Conservation (phyloP, 2,329 filamentous ascomycete genomes). For the Celoporthe dispersa region DNA sequence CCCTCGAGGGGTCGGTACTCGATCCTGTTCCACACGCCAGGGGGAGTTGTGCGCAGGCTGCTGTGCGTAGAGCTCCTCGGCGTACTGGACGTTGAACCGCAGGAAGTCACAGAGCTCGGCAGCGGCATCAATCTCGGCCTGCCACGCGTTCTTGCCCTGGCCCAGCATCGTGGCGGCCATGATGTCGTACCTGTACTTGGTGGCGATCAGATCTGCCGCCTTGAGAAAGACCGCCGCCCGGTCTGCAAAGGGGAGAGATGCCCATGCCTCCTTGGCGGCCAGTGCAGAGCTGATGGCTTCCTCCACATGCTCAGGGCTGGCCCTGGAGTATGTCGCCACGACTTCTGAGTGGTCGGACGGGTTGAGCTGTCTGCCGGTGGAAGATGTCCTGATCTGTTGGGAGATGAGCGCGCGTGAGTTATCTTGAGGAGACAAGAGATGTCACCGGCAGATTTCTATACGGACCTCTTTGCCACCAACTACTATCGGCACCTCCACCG, state of each 20-base stretch:
- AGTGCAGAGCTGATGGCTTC: conserved; percentile 83
- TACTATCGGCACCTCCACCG: conserved; percentile 80
- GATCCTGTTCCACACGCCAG: conserved; percentile 88
- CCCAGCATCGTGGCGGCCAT: conserved; percentile 96
- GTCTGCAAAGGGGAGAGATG: conserved; percentile 84
- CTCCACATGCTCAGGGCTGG: conserved; percentile 74
- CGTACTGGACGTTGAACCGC: conserved; percentile 92
- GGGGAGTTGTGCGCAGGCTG: conserved; percentile 84
- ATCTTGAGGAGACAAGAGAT: not conserved
- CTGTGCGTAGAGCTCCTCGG: conserved; percentile 85
- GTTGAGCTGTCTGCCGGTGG: conserved; percentile 74
- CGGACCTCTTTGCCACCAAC: conserved; percentile 80
- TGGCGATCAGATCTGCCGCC: conserved; percentile 86
- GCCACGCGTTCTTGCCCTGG: conserved; percentile 98
- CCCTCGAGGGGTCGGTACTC: conserved; percentile 91
- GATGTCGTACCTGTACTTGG: conserved; percentile 94
- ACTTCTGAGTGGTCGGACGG: conserved; percentile 78
- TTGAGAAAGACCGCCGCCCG: conserved; percentile 93
- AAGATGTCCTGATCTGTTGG: conserved; percentile 66
- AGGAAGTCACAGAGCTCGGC: conserved; percentile 93
- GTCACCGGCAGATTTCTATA: conserved; percentile 7
- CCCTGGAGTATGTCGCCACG: conserved; percentile 85
- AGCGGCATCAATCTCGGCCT: conserved; percentile 97
- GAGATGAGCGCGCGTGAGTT: conserved; percentile 30
- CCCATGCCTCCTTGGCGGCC: conserved; percentile 85